These are phyloP conservation scores for Panellus pusillus DNA, from an alignment of 768 basidiomycete species.

Conservation along the genomic window DNA sequence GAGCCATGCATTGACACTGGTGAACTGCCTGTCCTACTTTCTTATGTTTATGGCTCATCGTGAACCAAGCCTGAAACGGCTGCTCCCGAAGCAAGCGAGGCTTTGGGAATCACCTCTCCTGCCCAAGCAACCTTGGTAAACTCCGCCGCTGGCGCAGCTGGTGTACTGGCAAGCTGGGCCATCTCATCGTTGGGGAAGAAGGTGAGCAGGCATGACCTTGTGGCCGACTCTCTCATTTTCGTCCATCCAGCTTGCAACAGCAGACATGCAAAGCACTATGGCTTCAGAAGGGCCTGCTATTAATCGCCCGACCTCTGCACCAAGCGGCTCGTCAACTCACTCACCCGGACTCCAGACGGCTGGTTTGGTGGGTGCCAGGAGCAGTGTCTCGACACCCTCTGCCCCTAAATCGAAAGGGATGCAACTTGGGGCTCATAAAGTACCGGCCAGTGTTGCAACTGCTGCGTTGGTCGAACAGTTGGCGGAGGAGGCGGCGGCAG, in stretches of 20 bases:
- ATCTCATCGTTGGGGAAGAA: slow-evolving; percentile 87
- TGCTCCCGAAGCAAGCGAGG: slow-evolving; percentile 28
- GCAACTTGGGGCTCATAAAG: slow-evolving; percentile 65
- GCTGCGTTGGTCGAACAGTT: slow-evolving; percentile 51
- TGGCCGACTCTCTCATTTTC: neutral
- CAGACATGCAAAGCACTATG: slow-evolving; percentile 75
- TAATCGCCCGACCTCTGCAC: slow-evolving; percentile 45
- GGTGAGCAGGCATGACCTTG: slow-evolving; percentile 36
- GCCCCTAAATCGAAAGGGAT: slow-evolving; percentile 55
- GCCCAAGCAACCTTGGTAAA: slow-evolving; percentile 65
- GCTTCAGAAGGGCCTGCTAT: slow-evolving; percentile 32
- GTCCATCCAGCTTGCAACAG: slow-evolving; percentile 55
- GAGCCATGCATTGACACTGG: slow-evolving; percentile 78
- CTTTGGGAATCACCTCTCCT: slow-evolving; percentile 29
- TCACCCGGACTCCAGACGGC: neutral
- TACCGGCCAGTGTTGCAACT: slow-evolving; percentile 32
- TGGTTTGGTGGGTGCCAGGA: slow-evolving; percentile 2
- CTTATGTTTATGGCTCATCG: neutral
- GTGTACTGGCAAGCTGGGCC: slow-evolving; percentile 93
- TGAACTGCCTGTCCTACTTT: slow-evolving; percentile 30
- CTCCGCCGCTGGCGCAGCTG: slow-evolving; percentile 88
- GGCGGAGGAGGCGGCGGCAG: slow-evolving; percentile 56
- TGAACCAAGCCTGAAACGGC: slow-evolving; percentile 40
- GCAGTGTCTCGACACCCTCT: slow-evolving; percentile 14
- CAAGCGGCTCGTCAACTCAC: slow-evolving; percentile 25